Evolutionary conservation across 306 rosid species (phyloP).

Genomic region (Lathyrus tuberosus): DNA sequence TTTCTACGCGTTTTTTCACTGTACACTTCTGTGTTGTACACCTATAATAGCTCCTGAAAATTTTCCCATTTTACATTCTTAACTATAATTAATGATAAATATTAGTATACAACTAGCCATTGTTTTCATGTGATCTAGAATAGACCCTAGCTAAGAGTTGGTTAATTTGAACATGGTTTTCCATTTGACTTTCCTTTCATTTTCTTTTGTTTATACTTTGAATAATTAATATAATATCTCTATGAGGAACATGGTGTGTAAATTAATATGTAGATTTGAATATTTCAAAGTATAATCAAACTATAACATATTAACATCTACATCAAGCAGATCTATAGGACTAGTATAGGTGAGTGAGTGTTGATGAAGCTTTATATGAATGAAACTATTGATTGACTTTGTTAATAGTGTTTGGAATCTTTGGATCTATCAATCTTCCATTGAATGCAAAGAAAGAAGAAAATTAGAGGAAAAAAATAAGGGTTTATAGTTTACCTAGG

Average conservation of each 20-base stretch:
- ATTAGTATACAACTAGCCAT: not conserved
- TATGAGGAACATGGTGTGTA: not conserved
- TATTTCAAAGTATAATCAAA: not conserved
- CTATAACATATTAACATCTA: not conserved
- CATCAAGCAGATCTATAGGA: slow-evolving; percentile 13
- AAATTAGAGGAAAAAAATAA: too few species aligned
- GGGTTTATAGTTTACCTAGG: slow-evolving; percentile 55
- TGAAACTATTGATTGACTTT: slow-evolving; percentile 7
- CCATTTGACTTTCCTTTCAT: not conserved
- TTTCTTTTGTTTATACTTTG: not conserved
- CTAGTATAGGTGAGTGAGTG: not conserved
- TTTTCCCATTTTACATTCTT: not conserved
- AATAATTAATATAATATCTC: not conserved
- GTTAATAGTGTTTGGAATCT: slow-evolving; percentile 1
- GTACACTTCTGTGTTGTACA: slow-evolving; percentile 86
- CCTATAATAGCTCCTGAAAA: slow-evolving; percentile 76
- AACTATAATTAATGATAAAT: not conserved
- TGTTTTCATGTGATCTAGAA: not conserved
- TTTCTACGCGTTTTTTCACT: slow-evolving; percentile 87
- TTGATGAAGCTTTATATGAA: not conserved
- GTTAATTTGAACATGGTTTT: slow-evolving; percentile 10
- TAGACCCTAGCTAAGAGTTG: slow-evolving; percentile 8
- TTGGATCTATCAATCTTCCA: not conserved
- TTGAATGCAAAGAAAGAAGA: not conserved
- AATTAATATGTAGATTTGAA: not conserved